These are phyloP conservation scores for Hygrocybe coccinea DNA, from an alignment of 768 basidiomycete genomes.

Conservation along the genomic window DNA sequence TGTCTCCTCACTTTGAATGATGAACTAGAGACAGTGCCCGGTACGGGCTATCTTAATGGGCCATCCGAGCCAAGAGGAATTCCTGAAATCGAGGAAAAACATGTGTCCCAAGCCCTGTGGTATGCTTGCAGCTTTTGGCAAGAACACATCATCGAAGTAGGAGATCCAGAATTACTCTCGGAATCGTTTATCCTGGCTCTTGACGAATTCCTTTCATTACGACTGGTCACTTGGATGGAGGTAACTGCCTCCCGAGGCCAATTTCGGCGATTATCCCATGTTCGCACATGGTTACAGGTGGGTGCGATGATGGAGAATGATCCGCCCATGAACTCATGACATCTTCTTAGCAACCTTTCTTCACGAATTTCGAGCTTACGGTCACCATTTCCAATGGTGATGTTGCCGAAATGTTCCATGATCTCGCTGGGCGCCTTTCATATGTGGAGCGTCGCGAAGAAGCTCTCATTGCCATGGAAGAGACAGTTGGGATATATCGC, in stretches of 20 bases:
- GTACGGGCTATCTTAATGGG: neutral
- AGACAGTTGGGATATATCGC: neutral
- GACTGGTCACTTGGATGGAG: neutral
- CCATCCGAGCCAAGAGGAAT: neutral
- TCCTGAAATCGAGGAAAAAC: neutral
- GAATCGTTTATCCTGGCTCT: neutral
- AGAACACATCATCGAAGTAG: conserved; percentile 3
- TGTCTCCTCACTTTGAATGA: neutral
- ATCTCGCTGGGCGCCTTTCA: too few relatives aligned
- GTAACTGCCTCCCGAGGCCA: neutral
- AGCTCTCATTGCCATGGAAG: neutral
- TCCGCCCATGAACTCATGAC: too few relatives aligned
- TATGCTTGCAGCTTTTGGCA: conserved; percentile 9
- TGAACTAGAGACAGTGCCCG: neutral
- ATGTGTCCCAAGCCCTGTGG: conserved; percentile 1
- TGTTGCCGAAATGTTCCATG: too few relatives aligned
- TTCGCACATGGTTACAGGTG: neutral
- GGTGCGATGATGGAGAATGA: neutral
- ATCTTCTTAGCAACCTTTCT: too few relatives aligned
- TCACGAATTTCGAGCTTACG: too few relatives aligned
- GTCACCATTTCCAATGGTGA: too few relatives aligned
- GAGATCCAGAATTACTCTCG: neutral
- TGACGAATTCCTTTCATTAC: neutral
- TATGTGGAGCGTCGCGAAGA: neutral
- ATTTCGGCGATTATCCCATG: neutral